Conservation (phyloP, 768 basidiomycete genomes). For the Pisolithus tinctorius region DNA sequence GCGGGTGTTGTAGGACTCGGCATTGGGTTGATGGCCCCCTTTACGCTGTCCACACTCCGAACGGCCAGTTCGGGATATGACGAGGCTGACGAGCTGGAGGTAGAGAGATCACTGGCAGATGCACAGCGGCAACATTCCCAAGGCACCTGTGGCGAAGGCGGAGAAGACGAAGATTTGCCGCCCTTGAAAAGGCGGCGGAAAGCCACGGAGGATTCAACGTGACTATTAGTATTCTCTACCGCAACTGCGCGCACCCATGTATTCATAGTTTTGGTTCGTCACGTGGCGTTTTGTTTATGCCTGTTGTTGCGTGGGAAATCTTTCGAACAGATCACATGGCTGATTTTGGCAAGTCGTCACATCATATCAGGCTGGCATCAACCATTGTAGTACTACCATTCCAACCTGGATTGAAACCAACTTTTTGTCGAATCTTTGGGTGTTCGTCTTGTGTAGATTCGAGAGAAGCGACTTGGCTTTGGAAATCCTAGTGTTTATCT, state of each 20-base stretch:
- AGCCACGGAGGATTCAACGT: conserved; percentile 25
- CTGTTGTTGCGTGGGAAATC: conserved; percentile 1
- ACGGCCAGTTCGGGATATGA: conserved; percentile 9
- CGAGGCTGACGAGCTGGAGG: conserved; percentile 29
- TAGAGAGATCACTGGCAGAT: conserved; percentile 22
- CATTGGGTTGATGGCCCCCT: conserved; percentile 46
- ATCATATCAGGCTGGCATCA: conserved; percentile 24
- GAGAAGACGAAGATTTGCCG: conserved; percentile 22
- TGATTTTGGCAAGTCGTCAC: conserved; percentile 6
- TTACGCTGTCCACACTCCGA: conserved; percentile 38
- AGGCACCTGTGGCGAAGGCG: too few species aligned
- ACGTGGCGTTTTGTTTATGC: conserved; percentile 18
- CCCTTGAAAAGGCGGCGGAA: conserved; percentile 48
- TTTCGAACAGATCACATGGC: conserved; percentile 5
- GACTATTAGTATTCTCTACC: conserved; percentile 16
- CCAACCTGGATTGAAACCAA: conserved; percentile 6
- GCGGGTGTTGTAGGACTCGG: conserved; percentile 33
- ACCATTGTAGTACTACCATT: conserved; percentile 7
- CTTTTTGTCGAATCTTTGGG: background rate
- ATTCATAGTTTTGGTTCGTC: background rate
- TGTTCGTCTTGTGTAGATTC: background rate
- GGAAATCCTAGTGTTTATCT: background rate
- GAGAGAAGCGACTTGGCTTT: background rate
- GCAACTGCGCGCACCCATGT: conserved; percentile 3
- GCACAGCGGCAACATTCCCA: background rate